phyloP scores from a whole-genome alignment of 139 green algal species.

The Picochlorum sp. region DNA sequence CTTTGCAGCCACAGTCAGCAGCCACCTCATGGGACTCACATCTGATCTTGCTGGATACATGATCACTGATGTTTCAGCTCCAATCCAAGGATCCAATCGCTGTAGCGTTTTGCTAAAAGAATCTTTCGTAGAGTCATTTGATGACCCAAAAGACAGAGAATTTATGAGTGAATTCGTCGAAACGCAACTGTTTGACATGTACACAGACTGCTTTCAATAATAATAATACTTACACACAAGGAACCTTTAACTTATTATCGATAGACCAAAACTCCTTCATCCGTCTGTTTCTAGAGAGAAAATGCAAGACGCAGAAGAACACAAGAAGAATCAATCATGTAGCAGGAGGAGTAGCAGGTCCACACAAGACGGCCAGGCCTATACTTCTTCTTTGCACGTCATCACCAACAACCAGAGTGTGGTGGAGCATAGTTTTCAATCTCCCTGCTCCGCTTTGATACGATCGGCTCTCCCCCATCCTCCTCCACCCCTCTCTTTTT shows the following conservation, averaged over 20 bases:
- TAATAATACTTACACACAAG: neutral
- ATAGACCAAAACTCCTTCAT: too few relatives aligned
- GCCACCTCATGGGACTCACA: slow-evolving; percentile 52
- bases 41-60: slow-evolving; percentile 62
- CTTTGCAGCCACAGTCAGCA: slow-evolving; percentile 29
- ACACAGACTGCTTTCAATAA: slow-evolving; percentile 35
- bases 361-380: too few relatives aligned
- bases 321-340: neutral
- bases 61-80: slow-evolving; percentile 75
- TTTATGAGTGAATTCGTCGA: slow-evolving; percentile 65
- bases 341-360: too few relatives aligned
- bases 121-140: slow-evolving; percentile 59
- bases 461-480: too few relatives aligned
- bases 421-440: slow-evolving; percentile 28
- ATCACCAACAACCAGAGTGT: slow-evolving; percentile 28
- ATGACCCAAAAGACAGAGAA: slow-evolving; percentile 16
- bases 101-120: slow-evolving; percentile 66
- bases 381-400: too few relatives aligned
- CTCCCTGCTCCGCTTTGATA: neutral
- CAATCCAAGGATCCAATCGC: slow-evolving; percentile 18
- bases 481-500: too few relatives aligned
- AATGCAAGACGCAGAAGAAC: too few relatives aligned
- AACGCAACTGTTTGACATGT: slow-evolving; percentile 83
- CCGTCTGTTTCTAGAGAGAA: too few relatives aligned
- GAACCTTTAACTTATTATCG: too few relatives aligned